Percentiles rank a stretch among this genome's conserved stretches.
phyloP scores from a whole-genome alignment of 352 stramenopile species.

The Phytophthora cactorum region DNA sequence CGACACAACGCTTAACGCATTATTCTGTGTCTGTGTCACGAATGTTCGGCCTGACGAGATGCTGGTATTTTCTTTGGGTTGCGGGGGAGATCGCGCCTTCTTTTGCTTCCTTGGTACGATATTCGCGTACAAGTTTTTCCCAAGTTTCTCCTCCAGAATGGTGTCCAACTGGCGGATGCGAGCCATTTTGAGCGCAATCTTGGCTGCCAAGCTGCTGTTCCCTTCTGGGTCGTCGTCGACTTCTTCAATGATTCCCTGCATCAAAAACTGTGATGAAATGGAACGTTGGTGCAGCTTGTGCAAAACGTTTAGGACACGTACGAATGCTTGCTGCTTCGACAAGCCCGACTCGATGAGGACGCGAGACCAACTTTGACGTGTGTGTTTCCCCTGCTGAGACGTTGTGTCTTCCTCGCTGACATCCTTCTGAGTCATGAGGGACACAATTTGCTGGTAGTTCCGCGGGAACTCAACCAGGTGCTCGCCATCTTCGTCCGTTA shows the following conservation, averaged over 20 bases:
- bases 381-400: conserved; percentile 1
- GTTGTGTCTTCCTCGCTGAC: conserved; percentile 33
- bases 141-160: conserved; percentile 68
- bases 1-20: neutral
- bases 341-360: conserved; percentile 70
- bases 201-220: conserved; percentile 44
- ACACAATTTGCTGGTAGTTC: conserved; percentile 72
- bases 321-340: conserved; percentile 71
- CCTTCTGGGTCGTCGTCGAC: conserved; percentile 35
- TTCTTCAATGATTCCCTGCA: conserved; percentile 55
- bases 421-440: conserved; percentile 70
- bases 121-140: conserved; percentile 60
- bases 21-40: conserved; percentile 23
- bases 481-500: conserved; percentile 56
- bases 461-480: conserved; percentile 56
- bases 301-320: conserved; percentile 20
- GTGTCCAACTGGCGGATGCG: conserved; percentile 65
- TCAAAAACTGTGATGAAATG: neutral
- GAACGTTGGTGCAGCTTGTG: no score
- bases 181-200: conserved; percentile 79
- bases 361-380: conserved; percentile 56
- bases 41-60: conserved; percentile 17
- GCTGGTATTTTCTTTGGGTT: neutral
- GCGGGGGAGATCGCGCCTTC: conserved; percentile 8
- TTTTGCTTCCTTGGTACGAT: conserved; percentile 33